phyloP scores from a whole-genome alignment of 805 yeast species.

The Saturnispora kantuleensis region DNA sequence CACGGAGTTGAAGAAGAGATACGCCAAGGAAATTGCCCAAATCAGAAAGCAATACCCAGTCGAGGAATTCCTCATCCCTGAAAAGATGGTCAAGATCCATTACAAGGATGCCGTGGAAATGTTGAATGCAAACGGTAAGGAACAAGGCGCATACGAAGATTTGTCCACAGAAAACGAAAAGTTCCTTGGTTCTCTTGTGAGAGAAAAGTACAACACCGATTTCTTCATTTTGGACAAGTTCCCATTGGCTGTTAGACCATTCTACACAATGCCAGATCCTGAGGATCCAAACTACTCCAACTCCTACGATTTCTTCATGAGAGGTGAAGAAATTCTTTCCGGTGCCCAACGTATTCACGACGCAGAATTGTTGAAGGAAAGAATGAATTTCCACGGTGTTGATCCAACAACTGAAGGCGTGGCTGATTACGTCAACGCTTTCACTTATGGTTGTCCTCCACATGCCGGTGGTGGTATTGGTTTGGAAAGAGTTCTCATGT shows the following conservation, averaged over 20 bases:
- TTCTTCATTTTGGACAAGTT: conserved; percentile 96
- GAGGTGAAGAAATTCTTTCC: conserved; percentile 98
- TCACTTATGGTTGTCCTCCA: conserved; percentile 92
- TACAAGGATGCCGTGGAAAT: conserved; percentile 86
- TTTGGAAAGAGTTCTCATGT: conserved; percentile 96
- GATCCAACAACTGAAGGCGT: conserved; percentile 76
- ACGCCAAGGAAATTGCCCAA: conserved; percentile 70
- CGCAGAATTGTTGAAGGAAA: conserved; percentile 66
- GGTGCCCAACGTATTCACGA: conserved; percentile 99
- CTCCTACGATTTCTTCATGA: conserved; percentile 98
- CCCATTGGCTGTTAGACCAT: conserved; percentile 95
- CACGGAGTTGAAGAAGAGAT: conserved; percentile 70
- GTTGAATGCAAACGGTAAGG: conserved; percentile 80
- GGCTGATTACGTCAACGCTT: conserved; percentile 85
- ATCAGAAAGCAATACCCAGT: conserved; percentile 95
- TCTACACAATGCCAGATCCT: conserved; percentile 98
- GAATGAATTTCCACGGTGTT: conserved; percentile 77
- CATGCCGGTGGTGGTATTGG: conserved; percentile 99
- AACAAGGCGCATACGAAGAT: conserved; percentile 81
- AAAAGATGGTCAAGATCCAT: conserved; percentile 80
- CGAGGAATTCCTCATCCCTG: conserved; percentile 93
- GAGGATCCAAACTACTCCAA: conserved; percentile 87
- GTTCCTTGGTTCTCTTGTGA: conserved; percentile 79
- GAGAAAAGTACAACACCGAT: conserved; percentile 93
- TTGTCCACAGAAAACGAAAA: conserved; percentile 91